A percentile compares a stretch with the other conserved stretches of the same genome.
Evolutionary conservation across 371 early-diverging fungal species (phyloP).

Genomic region (Sporodiniella umbellata): DNA sequence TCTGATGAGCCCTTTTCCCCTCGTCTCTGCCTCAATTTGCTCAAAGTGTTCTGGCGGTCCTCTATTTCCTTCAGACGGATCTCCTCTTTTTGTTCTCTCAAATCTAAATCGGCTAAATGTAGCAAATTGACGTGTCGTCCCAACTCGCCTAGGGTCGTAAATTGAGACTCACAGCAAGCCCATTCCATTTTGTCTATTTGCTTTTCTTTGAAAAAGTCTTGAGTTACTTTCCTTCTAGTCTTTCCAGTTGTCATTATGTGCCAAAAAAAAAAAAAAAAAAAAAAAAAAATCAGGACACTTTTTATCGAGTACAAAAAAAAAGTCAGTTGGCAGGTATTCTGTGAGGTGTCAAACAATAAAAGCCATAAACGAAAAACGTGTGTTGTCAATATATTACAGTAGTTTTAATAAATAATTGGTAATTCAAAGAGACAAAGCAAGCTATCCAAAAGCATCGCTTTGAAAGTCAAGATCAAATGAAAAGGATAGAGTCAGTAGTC

Average conservation of each 20-base stretch:
- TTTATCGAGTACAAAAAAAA: background rate
- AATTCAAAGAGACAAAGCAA: too few relatives aligned
- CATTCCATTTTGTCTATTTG: slow-evolving; percentile 6
- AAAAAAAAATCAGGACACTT: background rate
- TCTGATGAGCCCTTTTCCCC: slow-evolving; percentile 41
- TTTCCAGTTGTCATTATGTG: slow-evolving; percentile 2
- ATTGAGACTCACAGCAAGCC: slow-evolving; percentile 16
- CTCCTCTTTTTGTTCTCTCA: slow-evolving; percentile 1
- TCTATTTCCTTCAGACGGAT: background rate
- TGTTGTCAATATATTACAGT: too few relatives aligned
- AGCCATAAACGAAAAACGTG: too few relatives aligned
- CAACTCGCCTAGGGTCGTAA: slow-evolving; percentile 5
- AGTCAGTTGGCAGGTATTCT: background rate
- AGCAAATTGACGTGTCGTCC: slow-evolving; percentile 13
- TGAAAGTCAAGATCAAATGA: too few relatives aligned
- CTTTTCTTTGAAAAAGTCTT: slow-evolving; percentile 20
- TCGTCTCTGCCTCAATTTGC: slow-evolving; percentile 19
- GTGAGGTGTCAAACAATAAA: background rate
- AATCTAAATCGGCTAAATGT: slow-evolving; percentile 14
- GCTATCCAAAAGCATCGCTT: too few relatives aligned
- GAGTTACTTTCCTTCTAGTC: slow-evolving; percentile 10
- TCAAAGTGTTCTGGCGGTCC: slow-evolving; percentile 4
- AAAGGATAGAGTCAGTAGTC: too few relatives aligned
- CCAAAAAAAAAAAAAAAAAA: background rate
- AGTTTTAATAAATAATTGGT: background rate